These are phyloP conservation scores for Xerocomellus amylosporus DNA, from an alignment of 768 basidiomycete genomes.

Conservation along the genomic window DNA sequence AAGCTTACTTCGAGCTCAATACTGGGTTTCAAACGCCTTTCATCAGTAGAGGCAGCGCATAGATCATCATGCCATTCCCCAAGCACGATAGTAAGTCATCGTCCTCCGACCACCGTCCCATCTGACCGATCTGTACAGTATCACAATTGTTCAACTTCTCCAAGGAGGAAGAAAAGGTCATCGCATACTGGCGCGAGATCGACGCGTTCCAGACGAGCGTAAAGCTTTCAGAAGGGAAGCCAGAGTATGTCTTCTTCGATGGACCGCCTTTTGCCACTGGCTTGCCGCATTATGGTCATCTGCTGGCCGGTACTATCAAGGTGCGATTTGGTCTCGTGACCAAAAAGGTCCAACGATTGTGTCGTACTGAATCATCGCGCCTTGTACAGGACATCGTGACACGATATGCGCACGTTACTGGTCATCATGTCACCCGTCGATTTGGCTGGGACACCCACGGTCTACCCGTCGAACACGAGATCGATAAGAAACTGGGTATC, in stretches of 20 bases:
- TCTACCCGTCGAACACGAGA: constrained; percentile 97
- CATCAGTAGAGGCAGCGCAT: neutral
- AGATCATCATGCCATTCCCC: constrained; percentile 55
- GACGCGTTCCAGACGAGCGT: constrained; percentile 95
- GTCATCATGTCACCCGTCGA: constrained; percentile 86
- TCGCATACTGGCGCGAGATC: constrained; percentile 92
- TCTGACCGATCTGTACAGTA: constrained; percentile 43
- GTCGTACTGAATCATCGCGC: neutral
- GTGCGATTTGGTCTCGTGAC: constrained; percentile 39
- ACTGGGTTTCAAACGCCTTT: neutral
- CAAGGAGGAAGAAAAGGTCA: constrained; percentile 86
- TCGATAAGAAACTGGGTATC: constrained; percentile 94
- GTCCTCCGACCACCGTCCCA: neutral
- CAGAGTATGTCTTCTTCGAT: constrained; percentile 94
- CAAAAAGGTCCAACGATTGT: neutral
- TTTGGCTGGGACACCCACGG: constrained; percentile 99
- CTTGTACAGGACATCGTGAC: constrained; percentile 89
- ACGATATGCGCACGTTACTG: constrained; percentile 90
- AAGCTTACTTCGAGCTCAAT: neutral
- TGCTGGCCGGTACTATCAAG: constrained; percentile 92
- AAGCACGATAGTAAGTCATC: constrained; percentile 66
- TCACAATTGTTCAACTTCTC: constrained; percentile 78
- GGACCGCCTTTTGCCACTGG: constrained; percentile 98
- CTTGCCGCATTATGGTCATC: constrained; percentile 92
- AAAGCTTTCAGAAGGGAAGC: constrained; percentile 87